These are phyloP conservation scores for Linnemannia hyalina DNA, from an alignment of 192 early-diverging fungal species.

Conservation along the genomic window DNA sequence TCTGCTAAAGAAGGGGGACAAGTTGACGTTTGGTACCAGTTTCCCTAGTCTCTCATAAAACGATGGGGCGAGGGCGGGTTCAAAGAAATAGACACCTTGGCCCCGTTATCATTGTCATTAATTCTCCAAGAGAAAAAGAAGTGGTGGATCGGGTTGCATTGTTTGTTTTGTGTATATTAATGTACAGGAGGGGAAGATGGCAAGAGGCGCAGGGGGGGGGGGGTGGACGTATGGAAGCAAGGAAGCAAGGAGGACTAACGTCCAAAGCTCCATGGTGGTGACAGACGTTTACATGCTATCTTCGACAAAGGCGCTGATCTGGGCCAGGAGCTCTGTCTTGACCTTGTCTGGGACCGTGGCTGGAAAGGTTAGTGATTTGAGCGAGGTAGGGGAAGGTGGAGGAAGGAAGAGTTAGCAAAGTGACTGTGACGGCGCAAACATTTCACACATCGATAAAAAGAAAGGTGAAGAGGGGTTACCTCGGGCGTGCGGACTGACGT, in stretches of 20 bases:
- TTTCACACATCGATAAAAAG: neutral
- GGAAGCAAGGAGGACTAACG: too few relatives aligned
- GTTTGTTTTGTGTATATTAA: neutral
- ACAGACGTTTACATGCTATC: conserved; percentile 23
- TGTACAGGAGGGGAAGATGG: neutral
- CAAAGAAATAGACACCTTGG: too few relatives aligned
- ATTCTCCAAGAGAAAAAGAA: neutral
- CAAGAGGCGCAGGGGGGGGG: neutral
- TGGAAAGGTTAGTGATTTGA: neutral
- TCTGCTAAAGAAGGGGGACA: too few relatives aligned
- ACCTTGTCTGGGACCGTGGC: conserved; percentile 47
- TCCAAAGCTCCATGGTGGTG: neutral
- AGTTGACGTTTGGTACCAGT: too few relatives aligned
- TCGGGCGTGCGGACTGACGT: conserved; percentile 47
- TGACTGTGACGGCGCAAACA: neutral
- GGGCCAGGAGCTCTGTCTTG: conserved; percentile 37
- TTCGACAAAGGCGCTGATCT: conserved; percentile 48
- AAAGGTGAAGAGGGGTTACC: conserved; percentile 8
- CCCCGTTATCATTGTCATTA: too few relatives aligned
- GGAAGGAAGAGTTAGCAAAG: too few relatives aligned
- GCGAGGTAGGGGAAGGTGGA: neutral
- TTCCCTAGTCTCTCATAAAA: too few relatives aligned
- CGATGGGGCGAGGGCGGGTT: too few relatives aligned
- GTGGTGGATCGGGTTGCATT: neutral
- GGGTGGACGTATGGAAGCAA: too few relatives aligned